Evolutionary conservation across 805 yeast species (phyloP).

Genomic region (Danielia reshetovae): DNA sequence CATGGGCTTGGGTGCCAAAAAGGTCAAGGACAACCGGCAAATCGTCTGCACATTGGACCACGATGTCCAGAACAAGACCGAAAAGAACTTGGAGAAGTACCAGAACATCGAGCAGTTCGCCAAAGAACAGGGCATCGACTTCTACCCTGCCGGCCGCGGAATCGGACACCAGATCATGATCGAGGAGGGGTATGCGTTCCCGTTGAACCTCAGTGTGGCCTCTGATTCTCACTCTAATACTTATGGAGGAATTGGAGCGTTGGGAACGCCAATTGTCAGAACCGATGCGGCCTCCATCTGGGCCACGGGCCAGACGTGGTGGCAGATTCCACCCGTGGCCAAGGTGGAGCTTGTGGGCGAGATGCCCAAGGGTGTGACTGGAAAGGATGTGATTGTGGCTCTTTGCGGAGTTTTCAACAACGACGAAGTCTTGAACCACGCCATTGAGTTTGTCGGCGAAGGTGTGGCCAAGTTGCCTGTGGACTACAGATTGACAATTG

Average conservation of each 20-base stretch:
- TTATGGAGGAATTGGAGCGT: constrained; percentile 92
- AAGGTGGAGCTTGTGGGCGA: constrained; percentile 80
- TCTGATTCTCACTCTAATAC: constrained; percentile 98
- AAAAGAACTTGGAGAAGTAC: constrained; percentile 85
- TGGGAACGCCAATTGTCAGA: constrained; percentile 97
- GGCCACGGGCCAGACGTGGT: constrained; percentile 99
- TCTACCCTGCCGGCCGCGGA: constrained; percentile 98
- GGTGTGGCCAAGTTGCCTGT: constrained; percentile 65
- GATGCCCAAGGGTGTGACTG: constrained; percentile 84
- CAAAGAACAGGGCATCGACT: constrained; percentile 84
- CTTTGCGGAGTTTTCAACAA: constrained; percentile 90
- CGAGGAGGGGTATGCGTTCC: constrained; percentile 98
- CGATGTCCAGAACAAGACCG: constrained; percentile 92
- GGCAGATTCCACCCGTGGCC: constrained; percentile 99
- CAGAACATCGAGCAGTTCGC: constrained; percentile 87
- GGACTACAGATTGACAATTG: constrained; percentile 39
- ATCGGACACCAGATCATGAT: constrained; percentile 99
- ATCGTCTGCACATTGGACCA: constrained; percentile 96
- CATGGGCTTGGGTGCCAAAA: constrained; percentile 87
- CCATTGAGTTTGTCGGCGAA: constrained; percentile 89
- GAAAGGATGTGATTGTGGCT: constrained; percentile 96
- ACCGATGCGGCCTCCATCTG: constrained; percentile 99
- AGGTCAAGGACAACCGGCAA: constrained; percentile 80
- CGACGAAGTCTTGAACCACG: constrained; percentile 90
- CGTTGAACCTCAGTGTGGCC: constrained; percentile 88